phyloP scores from a whole-genome alignment of 306 rosid species.

The Dicorynia guianensis region DNA sequence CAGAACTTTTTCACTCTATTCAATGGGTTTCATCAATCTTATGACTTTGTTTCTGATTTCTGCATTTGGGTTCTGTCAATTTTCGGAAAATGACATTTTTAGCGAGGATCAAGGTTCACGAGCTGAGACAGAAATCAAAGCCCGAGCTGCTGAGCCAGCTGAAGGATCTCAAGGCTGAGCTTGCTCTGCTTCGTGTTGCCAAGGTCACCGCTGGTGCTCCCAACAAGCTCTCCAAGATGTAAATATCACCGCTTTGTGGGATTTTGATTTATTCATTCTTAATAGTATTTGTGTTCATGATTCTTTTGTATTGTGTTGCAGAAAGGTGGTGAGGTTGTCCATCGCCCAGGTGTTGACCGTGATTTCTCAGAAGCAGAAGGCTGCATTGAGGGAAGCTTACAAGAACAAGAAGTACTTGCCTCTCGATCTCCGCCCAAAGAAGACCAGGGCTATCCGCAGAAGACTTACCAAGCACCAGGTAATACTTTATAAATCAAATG shows the following conservation, averaged over 20 bases:
- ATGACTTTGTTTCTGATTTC: neutral
- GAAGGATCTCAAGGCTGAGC: constrained; percentile 96
- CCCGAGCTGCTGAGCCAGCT: constrained; percentile 76
- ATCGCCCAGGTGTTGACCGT: constrained; percentile 98
- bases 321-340: constrained; percentile 91
- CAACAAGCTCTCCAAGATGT: constrained; percentile 99
- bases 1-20: neutral
- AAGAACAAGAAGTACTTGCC: constrained; percentile 89
- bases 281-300: neutral
- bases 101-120: constrained; percentile 99
- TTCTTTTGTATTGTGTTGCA: constrained; percentile 37
- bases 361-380: constrained; percentile 92
- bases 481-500: neutral
- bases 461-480: constrained; percentile 98
- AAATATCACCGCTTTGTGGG: neutral
- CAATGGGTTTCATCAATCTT: neutral
- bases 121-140: constrained; percentile 86
- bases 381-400: constrained; percentile 88
- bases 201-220: constrained; percentile 99
- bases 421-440: constrained; percentile 98
- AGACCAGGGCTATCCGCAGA: constrained; percentile 93
- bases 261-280: neutral
- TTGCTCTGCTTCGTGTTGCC: constrained; percentile 91
- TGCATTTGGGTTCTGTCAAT: neutral
- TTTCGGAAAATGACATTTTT: constrained; percentile 13